Evolutionary conservation across 345 rosid species (phyloP).

Genomic region (Brassica nigra): DNA sequence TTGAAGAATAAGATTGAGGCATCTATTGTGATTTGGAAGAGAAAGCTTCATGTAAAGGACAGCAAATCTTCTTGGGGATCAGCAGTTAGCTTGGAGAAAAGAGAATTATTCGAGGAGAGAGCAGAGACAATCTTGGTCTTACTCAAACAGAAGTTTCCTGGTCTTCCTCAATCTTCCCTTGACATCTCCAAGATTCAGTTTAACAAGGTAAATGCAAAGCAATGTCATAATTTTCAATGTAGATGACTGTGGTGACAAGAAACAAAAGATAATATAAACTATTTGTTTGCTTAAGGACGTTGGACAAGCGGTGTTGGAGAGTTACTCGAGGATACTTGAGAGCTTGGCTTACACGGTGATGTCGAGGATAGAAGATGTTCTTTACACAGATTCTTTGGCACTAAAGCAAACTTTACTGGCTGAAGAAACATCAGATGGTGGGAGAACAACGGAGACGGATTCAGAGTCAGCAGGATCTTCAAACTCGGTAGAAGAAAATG

Average conservation of each 20-base stretch:
- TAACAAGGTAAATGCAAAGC: slow-evolving; percentile 52
- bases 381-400: slow-evolving; percentile 54
- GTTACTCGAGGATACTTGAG: slow-evolving; percentile 87
- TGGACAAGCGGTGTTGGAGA: slow-evolving; percentile 82
- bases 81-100: slow-evolving; percentile 78
- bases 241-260: not conserved
- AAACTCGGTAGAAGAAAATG: slow-evolving; percentile 34
- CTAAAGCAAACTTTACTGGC: slow-evolving; percentile 27
- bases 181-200: slow-evolving; percentile 80
- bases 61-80: slow-evolving; percentile 84
- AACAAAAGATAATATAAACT: not conserved
- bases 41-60: slow-evolving; percentile 74
- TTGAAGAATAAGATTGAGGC: slow-evolving; percentile 89
- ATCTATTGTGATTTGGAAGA: slow-evolving; percentile 78
- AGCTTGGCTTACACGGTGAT: slow-evolving; percentile 68
- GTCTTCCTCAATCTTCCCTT: slow-evolving; percentile 75
- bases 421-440: slow-evolving; percentile 20
- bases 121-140: slow-evolving; percentile 69
- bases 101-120: slow-evolving; percentile 88
- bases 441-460: slow-evolving; percentile 21
- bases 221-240: not conserved
- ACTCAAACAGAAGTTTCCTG: slow-evolving; percentile 79
- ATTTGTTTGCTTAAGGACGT: slow-evolving; percentile 49
- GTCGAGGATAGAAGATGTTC: slow-evolving; percentile 84
- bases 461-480: slow-evolving; percentile 2